Evolutionary conservation across 345 rosid genomes (phyloP).

Genomic region (Murraya paniculata): DNA sequence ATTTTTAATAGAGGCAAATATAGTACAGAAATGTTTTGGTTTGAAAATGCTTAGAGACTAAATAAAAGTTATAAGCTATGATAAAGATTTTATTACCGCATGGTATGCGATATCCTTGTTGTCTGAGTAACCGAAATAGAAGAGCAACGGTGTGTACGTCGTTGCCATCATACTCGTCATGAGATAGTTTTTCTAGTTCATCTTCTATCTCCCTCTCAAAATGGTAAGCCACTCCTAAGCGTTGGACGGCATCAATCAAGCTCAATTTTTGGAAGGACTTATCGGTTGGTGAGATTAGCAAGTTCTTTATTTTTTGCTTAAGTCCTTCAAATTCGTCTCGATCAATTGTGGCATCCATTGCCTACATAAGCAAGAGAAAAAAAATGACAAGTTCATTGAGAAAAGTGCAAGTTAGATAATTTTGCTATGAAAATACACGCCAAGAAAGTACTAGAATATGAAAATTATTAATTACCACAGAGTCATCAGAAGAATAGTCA

Average conservation of each 20-base stretch:
- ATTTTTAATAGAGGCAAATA: too few species aligned
- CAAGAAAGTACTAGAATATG: neutral
- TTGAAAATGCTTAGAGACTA: neutral
- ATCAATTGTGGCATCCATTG: neutral
- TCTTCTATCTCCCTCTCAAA: constrained; percentile 26
- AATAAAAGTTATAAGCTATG: neutral
- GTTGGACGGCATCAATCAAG: constrained; percentile 33
- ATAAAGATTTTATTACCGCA: constrained; percentile 10
- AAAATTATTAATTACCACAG: neutral
- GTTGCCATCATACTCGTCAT: neutral
- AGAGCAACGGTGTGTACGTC: constrained; percentile 17
- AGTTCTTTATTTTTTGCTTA: constrained; percentile 24
- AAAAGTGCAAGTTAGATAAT: too few species aligned
- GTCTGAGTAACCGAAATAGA: constrained; percentile 30
- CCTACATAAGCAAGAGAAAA: neutral
- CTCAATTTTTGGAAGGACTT: neutral
- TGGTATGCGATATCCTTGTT: constrained; percentile 18
- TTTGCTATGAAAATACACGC: too few species aligned
- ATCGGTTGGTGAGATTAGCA: neutral
- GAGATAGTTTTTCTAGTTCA: constrained; percentile 5
- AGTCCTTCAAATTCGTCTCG: neutral
- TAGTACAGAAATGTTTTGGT: neutral
- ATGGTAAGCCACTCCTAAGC: constrained; percentile 29
- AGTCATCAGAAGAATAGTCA: neutral
- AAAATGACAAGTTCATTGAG: neutral